phyloP scores from a whole-genome alignment of 1,284 basidiomycete species.

The Paramarasmius palmivorus region DNA sequence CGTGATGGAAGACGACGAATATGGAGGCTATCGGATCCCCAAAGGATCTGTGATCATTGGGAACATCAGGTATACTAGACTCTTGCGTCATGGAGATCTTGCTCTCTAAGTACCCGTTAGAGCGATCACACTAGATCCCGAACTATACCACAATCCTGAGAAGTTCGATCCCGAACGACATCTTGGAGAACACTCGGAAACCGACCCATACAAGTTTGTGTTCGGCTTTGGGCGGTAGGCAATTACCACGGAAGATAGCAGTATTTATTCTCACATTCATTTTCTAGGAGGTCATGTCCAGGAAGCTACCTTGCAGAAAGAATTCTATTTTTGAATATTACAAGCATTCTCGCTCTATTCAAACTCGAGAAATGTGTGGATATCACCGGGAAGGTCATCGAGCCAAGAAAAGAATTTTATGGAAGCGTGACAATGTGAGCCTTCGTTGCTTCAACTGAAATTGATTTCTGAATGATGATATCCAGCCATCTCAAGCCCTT shows the following conservation, averaged over 20 bases:
- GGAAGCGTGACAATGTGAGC: not conserved
- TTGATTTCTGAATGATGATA: too few relatives aligned
- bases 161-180: slow-evolving; percentile 8
- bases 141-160: slow-evolving; percentile 8
- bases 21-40: slow-evolving; percentile 28
- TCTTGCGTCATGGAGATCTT: too few relatives aligned
- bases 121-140: slow-evolving; percentile 8
- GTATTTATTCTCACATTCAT: too few relatives aligned
- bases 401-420: not conserved
- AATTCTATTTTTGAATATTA: not conserved
- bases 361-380: not conserved
- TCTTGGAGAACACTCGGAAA: slow-evolving; percentile 4
- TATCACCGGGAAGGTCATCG: not conserved
- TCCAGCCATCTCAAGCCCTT: too few relatives aligned
- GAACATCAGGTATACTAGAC: slow-evolving; percentile 26
- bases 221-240: slow-evolving; percentile 6
- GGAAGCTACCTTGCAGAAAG: slow-evolving; percentile 1
- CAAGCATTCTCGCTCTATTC: not conserved
- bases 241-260: too few relatives aligned
- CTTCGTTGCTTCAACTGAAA: not conserved
- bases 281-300: slow-evolving; percentile 4
- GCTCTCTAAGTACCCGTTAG: not conserved
- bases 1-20: slow-evolving; percentile 27
- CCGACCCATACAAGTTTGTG: slow-evolving; percentile 10
- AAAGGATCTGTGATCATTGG: slow-evolving; percentile 27